phyloP scores from a whole-genome alignment of 768 basidiomycete species.

The Boletus tomentosulus region DNA sequence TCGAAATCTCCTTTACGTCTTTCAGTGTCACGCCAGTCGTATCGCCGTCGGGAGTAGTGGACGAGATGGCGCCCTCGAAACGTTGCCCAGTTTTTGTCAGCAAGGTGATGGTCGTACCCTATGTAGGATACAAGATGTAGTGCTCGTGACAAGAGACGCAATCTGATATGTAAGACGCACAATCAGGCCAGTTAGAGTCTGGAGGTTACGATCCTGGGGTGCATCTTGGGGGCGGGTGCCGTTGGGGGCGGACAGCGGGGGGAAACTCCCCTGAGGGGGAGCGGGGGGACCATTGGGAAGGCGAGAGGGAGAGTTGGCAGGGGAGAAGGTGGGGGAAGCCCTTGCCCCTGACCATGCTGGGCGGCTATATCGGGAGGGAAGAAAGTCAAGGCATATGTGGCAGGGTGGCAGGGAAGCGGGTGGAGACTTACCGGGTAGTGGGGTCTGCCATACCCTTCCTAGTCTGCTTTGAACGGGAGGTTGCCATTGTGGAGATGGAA shows the following conservation, averaged over 20 bases:
- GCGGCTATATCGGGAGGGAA: slow-evolving; percentile 29
- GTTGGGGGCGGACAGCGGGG: slow-evolving; percentile 45
- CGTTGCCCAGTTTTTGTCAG: slow-evolving; percentile 65
- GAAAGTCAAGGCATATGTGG: slow-evolving; percentile 12
- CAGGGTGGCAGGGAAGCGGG: slow-evolving; percentile 12
- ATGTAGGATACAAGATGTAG: slow-evolving; percentile 16
- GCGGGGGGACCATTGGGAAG: slow-evolving; percentile 40
- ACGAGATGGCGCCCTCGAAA: slow-evolving; percentile 67
- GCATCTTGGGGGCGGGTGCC: slow-evolving; percentile 43
- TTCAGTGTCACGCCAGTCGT: slow-evolving; percentile 68
- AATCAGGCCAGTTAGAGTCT: slow-evolving; percentile 64
- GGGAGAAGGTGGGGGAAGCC: slow-evolving; percentile 68
- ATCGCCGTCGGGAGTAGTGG: slow-evolving; percentile 62
- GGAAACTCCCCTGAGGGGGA: slow-evolving; percentile 36
- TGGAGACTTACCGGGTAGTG: slow-evolving; percentile 41
- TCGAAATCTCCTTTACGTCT: slow-evolving; percentile 70
- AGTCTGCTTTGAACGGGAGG: slow-evolving; percentile 58
- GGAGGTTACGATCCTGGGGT: slow-evolving; percentile 57
- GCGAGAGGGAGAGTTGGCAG: slow-evolving; percentile 39
- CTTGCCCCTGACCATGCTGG: slow-evolving; percentile 66
- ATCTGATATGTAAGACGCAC: slow-evolving; percentile 41
- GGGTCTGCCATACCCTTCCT: slow-evolving; percentile 62
- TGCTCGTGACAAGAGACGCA: slow-evolving; percentile 6
- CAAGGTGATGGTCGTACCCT: slow-evolving; percentile 82
- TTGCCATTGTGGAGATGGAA: slow-evolving; percentile 47